Evolutionary conservation across 257 asterid genomes (phyloP), one percentile per base, ranked within the genome.

Genomic region (Verbena officinalis): DNA sequence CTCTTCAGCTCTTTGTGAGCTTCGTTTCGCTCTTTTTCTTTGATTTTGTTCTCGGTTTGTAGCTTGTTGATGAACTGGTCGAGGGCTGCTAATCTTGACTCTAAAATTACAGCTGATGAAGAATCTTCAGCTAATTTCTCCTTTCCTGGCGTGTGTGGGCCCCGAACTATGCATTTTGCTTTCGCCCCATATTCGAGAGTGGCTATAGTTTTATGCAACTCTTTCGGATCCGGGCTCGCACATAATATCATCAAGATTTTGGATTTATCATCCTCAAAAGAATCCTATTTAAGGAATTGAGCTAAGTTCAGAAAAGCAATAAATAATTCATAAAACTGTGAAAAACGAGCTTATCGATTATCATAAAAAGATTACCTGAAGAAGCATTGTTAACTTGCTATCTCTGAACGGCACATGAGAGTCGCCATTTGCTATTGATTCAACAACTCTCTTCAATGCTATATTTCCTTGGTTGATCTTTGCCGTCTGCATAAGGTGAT

Each of bases 341-440:
- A 34, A 39, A 46, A 17, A 1, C 5, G 0, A 44, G 53, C 10
- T 46, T 19, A 17, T 16, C 0, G 53, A 44, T 16, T 7, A 46
- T 46, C 15, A 46, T 8, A 46, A 23, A 46, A 7, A 30, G 36
- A 30, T 2, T 44, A 90, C 99, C 96, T 94, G 99, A 55, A 94
- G 91, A 80, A 94, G 97, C 99, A 94, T 94, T 15, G 99, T 94
- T 44, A 94, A 62, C 83, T 94, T 94, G 93, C 99, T 94, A 55
- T 94, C 99, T 57, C 99, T 87, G 65, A 94, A 94, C 0, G 99
- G 97, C 39, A 94, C 99, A 45, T 94, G 99, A 22, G 97, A 86
- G 67, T 94, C 99, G 7, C 96, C 95, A 63, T 94, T 94, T 8
- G 99, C 97, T 21, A 94, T 94, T 2, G 99, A 94, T 64, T 94